Percentiles rank a stretch among this genome's conserved stretches.
Conservation (phyloP, 208 protist species). For the Herpetomonas muscarum region DNA sequence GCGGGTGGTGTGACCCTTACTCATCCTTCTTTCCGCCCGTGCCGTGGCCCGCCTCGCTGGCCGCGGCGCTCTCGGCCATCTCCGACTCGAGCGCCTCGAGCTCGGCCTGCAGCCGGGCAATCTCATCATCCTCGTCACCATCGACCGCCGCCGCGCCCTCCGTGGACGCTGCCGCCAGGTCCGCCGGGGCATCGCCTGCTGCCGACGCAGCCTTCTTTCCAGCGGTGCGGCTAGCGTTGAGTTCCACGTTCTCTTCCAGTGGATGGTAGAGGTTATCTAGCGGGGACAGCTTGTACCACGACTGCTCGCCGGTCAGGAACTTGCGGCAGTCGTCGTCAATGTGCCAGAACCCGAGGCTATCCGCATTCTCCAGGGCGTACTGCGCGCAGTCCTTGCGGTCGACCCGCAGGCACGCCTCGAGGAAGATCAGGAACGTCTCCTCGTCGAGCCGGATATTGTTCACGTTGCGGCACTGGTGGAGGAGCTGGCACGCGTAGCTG, state of each 20-base stretch:
- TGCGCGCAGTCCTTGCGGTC: constrained; percentile 81
- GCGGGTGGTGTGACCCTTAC: background rate
- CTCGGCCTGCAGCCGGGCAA: constrained; percentile 80
- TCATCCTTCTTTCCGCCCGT: background rate
- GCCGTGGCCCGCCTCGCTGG: too few species aligned
- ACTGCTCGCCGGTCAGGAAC: constrained; percentile 75
- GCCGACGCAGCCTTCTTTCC: background rate
- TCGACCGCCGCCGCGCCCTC: constrained; percentile 5
- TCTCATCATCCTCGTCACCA: constrained; percentile 49
- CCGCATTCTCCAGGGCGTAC: constrained; percentile 77
- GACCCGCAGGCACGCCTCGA: constrained; percentile 87
- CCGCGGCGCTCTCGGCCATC: constrained; percentile 11
- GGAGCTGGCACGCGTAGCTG: constrained; percentile 84
- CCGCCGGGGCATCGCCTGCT: constrained; percentile 1
- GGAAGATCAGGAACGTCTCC: constrained; percentile 82
- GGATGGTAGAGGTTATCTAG: constrained; percentile 78
- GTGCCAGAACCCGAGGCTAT: constrained; percentile 79
- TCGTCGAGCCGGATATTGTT: constrained; percentile 73
- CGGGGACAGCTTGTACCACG: constrained; percentile 78
- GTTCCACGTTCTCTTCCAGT: constrained; percentile 72
- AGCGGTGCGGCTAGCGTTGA: constrained; percentile 33
- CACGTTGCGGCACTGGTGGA: constrained; percentile 82
- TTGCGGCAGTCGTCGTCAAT: constrained; percentile 75
- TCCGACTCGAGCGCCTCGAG: constrained; percentile 70
- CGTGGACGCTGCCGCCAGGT: background rate